Conservation (phyloP, 2,329 filamentous ascomycete genomes). For the Calonectria naviculata region DNA sequence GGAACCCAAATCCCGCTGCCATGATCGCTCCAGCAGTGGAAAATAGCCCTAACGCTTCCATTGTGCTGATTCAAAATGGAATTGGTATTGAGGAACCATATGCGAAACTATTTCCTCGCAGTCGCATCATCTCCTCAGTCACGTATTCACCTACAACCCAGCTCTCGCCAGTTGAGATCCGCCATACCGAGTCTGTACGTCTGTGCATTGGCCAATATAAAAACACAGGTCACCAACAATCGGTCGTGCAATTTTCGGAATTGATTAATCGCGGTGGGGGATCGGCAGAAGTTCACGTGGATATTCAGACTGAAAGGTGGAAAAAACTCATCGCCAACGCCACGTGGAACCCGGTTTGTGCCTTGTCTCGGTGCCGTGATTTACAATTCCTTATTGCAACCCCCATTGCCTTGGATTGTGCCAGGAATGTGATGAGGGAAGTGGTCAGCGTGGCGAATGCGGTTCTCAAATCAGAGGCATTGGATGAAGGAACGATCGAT, state of each 20-base stretch:
- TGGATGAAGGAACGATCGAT: neutral
- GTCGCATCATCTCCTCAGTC: neutral
- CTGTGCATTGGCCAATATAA: neutral
- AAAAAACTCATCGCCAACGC: conserved; percentile 3
- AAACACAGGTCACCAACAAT: neutral
- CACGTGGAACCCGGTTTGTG: neutral
- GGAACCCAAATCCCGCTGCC: neutral
- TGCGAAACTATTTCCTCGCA: neutral
- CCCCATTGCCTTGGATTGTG: neutral
- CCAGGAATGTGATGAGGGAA: neutral
- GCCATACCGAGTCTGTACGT: neutral
- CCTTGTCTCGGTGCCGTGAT: neutral
- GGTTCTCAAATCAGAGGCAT: neutral
- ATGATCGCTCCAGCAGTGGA: neutral
- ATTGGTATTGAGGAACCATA: neutral
- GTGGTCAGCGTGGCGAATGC: neutral
- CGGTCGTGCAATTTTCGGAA: neutral
- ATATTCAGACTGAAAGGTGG: conserved; percentile 4
- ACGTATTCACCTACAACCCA: neutral
- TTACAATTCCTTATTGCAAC: neutral
- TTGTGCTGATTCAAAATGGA: conserved; percentile 12
- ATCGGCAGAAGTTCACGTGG: neutral
- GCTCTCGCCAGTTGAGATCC: neutral
- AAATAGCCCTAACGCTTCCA: neutral
- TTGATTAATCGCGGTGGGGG: neutral